Conservation (phyloP, 495 filamentous ascomycete genomes). For the Pyronema omphalodes region DNA sequence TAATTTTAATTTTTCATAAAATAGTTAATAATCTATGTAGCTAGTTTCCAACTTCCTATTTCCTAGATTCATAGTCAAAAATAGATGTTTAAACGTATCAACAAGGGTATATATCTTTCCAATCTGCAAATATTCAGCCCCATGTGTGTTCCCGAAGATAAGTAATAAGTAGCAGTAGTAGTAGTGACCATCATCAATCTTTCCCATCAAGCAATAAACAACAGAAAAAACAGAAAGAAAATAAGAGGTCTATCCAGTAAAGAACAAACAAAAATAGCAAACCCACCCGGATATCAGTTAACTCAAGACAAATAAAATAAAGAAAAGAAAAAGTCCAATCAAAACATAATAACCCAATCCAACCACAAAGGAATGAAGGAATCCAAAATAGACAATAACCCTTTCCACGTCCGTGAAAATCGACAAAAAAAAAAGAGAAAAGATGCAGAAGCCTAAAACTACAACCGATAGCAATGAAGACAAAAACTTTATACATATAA, state of each 20-base stretch:
- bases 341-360: not conserved
- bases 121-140: no score
- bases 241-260: not conserved
- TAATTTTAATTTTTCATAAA: no score
- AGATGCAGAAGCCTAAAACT: not conserved
- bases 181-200: not conserved
- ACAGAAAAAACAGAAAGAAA: no score
- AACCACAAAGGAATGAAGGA: not conserved
- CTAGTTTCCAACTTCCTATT: no score
- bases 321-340: not conserved
- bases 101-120: no score
- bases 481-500: not conserved
- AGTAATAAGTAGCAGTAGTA: no score
- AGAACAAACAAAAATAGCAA: not conserved
- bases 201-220: not conserved
- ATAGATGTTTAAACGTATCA: no score
- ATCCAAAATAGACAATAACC: not conserved
- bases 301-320: not conserved
- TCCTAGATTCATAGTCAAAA: no score
- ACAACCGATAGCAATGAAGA: not conserved
- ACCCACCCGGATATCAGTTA: not conserved
- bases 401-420: not conserved
- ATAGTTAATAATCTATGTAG: no score
- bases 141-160: no score
- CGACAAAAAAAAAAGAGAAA: not conserved